Evolutionary conservation across 495 filamentous ascomycete genomes (phyloP).

Genomic region (Podospora conica): DNA sequence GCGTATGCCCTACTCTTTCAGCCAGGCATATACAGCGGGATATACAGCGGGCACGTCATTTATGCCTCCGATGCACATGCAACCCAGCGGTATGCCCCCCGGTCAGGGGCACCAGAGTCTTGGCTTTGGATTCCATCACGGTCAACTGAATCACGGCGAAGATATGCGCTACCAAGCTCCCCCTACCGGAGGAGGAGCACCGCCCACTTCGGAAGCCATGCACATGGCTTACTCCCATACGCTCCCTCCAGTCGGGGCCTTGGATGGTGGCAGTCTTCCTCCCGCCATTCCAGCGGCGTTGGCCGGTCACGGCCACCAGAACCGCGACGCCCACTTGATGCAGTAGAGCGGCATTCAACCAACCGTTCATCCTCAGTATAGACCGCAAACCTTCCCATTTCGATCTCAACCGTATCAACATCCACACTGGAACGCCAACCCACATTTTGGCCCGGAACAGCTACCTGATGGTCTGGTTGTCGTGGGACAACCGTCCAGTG

Average conservation of each 20-base stretch:
- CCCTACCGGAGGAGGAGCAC: neutral
- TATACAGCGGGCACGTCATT: neutral
- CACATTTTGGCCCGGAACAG: no score
- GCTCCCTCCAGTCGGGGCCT: neutral
- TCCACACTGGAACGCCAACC: no score
- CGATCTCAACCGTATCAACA: no score
- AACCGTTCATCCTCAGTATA: no score
- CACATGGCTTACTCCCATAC: neutral
- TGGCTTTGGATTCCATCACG: neutral
- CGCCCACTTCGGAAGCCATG: neutral
- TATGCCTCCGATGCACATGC: conserved; percentile 3
- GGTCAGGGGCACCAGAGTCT: neutral
- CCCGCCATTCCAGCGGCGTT: neutral
- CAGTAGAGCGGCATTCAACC: neutral
- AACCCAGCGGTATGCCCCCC: neutral
- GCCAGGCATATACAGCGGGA: neutral
- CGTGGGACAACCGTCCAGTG: no score
- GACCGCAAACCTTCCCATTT: no score
- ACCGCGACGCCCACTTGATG: neutral
- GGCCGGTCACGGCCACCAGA: no score
- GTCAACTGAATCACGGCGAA: no score
- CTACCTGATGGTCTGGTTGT: no score
- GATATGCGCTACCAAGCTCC: neutral
- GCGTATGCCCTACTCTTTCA: neutral
- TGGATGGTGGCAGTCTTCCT: neutral